Evolutionary conservation across 2,329 filamentous ascomycete genomes (phyloP).

Genomic region (Fusarium napiforme): DNA sequence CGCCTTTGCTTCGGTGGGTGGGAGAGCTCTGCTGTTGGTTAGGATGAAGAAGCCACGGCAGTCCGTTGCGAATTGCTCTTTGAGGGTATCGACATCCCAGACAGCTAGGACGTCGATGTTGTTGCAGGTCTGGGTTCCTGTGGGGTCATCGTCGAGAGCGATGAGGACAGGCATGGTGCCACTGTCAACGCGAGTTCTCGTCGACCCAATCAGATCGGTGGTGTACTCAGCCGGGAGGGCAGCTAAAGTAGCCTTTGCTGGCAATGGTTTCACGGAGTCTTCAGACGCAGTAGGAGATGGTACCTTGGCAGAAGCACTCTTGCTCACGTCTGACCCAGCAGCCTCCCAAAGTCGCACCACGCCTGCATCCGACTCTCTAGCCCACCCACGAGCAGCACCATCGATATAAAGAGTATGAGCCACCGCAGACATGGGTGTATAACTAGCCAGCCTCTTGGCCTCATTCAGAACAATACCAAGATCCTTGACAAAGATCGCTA

Average conservation of each 20-base stretch:
- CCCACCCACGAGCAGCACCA: background rate
- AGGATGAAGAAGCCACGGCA: background rate
- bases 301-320: background rate
- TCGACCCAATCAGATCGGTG: background rate
- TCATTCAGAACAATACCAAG: background rate
- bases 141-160: constrained; percentile 65
- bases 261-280: rapidly evolving
- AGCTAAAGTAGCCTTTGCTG: background rate
- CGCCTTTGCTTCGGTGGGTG: rapidly evolving
- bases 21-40: background rate
- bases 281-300: background rate
- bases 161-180: constrained; percentile 35
- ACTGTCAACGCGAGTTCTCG: background rate
- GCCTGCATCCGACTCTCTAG: background rate
- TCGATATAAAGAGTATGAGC: background rate
- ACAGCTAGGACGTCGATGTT: constrained; percentile 65
- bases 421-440: background rate
- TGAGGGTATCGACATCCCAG: constrained; percentile 60
- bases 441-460: background rate
- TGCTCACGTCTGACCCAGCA: background rate
- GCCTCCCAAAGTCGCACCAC: background rate
- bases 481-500: background rate
- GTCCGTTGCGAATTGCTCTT: background rate
- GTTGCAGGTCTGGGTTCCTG: constrained; percentile 71
- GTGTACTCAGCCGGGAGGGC: background rate